These are phyloP conservation scores for Camptophora hylomeconis DNA, from an alignment of 2,329 filamentous ascomycete species.

Conservation along the genomic window DNA sequence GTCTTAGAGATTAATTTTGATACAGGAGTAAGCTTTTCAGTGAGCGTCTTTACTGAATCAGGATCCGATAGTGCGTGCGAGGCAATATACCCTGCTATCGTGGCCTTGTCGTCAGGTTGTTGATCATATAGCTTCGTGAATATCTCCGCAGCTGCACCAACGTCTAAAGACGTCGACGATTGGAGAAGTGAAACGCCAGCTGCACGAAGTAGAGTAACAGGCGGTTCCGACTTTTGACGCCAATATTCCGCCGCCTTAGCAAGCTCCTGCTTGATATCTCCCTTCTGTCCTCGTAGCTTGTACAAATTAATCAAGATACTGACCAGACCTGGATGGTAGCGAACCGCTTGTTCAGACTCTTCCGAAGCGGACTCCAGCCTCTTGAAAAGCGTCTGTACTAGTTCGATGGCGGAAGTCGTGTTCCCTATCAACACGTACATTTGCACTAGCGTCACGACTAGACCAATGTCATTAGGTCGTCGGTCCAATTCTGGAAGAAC, in stretches of 20 bases:
- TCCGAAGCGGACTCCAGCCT: conserved; percentile 50
- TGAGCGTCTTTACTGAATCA: conserved; percentile 24
- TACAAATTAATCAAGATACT: conserved; percentile 71
- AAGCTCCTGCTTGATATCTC: conserved; percentile 59
- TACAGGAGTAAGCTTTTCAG: conserved; percentile 26
- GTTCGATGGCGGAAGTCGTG: conserved; percentile 56
- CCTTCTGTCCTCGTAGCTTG: conserved; percentile 58
- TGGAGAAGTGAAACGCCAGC: conserved; percentile 73
- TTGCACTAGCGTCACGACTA: conserved; percentile 68
- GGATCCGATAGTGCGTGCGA: conserved; percentile 53
- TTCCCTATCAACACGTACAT: conserved; percentile 64
- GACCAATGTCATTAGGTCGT: conserved; percentile 65
- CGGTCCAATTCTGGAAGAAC: conserved; percentile 58
- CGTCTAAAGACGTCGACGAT: conserved; percentile 56
- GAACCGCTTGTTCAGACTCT: conserved; percentile 51
- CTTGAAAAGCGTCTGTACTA: conserved; percentile 63
- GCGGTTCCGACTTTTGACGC: conserved; percentile 47
- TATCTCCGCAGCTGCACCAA: conserved; percentile 59
- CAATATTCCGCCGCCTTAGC: conserved; percentile 72
- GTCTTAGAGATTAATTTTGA: conserved; percentile 30
- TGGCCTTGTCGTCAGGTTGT: conserved; percentile 49
- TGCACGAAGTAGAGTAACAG: conserved; percentile 60
- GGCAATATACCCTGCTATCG: conserved; percentile 74
- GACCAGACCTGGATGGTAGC: conserved; percentile 74
- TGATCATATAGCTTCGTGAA: conserved; percentile 60